These are phyloP conservation scores for Fusarium sambucinum DNA, from an alignment of 2,329 filamentous ascomycete genomes.

Conservation along the genomic window DNA sequence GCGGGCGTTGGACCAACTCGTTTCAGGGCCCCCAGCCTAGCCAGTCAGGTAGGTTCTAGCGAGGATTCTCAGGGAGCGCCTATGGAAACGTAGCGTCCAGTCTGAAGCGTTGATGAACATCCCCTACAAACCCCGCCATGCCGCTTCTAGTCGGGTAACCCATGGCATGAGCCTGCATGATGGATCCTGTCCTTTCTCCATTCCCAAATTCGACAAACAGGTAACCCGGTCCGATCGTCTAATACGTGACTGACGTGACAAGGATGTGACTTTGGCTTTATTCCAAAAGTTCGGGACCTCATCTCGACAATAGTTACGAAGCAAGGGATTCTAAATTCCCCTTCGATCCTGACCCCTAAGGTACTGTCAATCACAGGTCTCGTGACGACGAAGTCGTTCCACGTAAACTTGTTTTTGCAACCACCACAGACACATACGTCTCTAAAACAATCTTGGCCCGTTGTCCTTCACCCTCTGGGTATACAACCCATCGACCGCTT, in stretches of 20 bases:
- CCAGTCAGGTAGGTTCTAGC: conserved; percentile 8
- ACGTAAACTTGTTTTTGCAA: conserved; percentile 9
- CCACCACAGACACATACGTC: conserved; percentile 9
- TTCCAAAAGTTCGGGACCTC: conserved; percentile 37
- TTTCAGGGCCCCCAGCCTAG: conserved; percentile 35
- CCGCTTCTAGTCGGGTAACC: conserved; percentile 1
- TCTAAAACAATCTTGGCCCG: conserved; percentile 7
- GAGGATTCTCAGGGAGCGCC: conserved; percentile 21
- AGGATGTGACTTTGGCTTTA: conserved; percentile 23
- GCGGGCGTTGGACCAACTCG: conserved; percentile 21
- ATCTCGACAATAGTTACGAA: not conserved
- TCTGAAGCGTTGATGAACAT: not conserved
- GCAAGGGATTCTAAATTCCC: conserved; percentile 8
- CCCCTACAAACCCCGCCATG: conserved; percentile 27
- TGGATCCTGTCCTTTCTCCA: conserved; percentile 9
- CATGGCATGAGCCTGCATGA: not conserved
- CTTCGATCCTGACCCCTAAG: not conserved
- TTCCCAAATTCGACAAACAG: conserved; percentile 33
- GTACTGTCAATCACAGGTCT: conserved; percentile 16
- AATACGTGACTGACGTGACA: conserved; percentile 39
- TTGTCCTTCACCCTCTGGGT: conserved; percentile 7
- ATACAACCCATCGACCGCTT: conserved; percentile 17
- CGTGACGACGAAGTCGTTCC: conserved; percentile 12
- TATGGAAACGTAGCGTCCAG: not conserved
- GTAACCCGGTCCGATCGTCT: conserved; percentile 31